Evolutionary conservation across 1,139 yeast species (phyloP).

Genomic region (Kodamaea anthophila): DNA sequence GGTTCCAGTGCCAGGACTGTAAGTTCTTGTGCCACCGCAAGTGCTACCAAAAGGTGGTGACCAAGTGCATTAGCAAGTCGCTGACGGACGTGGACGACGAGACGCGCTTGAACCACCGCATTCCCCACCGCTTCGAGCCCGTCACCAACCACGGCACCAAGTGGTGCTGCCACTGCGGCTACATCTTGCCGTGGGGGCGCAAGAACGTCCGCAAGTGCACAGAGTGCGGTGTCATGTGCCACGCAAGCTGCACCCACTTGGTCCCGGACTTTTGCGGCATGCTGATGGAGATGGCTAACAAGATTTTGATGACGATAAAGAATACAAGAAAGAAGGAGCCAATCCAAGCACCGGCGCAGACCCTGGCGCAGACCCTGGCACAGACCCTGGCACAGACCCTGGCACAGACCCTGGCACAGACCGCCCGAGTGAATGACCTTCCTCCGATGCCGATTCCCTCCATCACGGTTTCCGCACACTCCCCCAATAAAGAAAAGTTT

Average conservation of each 20-base stretch:
- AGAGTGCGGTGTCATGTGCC: constrained; percentile 95
- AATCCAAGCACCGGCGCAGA: constrained; percentile 6
- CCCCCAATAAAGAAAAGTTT: constrained; percentile 4
- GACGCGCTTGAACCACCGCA: constrained; percentile 88
- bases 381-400: constrained; percentile 4
- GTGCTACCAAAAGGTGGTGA: constrained; percentile 89
- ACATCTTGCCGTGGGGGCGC: constrained; percentile 88
- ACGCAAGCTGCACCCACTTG: constrained; percentile 83
- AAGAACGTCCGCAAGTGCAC: constrained; percentile 91
- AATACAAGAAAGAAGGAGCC: constrained; percentile 52
- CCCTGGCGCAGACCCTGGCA: constrained; percentile 9
- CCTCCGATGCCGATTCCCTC: constrained; percentile 11
- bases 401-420: constrained; percentile 6
- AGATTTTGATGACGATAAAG: constrained; percentile 77
- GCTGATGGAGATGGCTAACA: constrained; percentile 96
- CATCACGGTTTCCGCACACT: constrained; percentile 7
- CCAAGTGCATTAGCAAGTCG: constrained; percentile 90
- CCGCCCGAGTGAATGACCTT: neutral
- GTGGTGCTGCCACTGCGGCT: constrained; percentile 99
- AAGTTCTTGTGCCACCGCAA: constrained; percentile 89
- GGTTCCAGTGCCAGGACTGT: constrained; percentile 95
- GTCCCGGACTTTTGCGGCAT: constrained; percentile 98
- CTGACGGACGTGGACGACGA: constrained; percentile 85
- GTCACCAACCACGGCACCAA: constrained; percentile 90
- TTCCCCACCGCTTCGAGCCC: constrained; percentile 93